A percentile compares a stretch with the other conserved stretches of the same genome.
phyloP scores from a whole-genome alignment of 75 land plant species.

The Ceratopteris richardii region DNA sequence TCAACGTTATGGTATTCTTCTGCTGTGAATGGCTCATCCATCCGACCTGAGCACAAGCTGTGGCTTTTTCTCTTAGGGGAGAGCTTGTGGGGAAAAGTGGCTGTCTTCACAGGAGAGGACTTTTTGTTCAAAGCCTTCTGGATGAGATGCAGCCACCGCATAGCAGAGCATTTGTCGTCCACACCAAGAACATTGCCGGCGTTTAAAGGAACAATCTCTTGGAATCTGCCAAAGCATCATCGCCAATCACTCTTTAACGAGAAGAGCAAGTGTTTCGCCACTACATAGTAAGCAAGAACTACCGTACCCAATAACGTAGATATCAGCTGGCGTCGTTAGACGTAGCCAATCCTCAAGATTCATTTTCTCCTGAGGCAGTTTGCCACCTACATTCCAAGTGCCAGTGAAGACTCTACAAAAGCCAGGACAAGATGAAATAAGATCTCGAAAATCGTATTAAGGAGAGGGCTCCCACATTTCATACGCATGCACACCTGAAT shows the following conservation, averaged over 20 bases:
- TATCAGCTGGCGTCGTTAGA: constrained; percentile 34
- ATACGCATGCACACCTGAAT: no score
- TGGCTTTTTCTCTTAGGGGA: neutral
- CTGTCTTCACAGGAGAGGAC: neutral
- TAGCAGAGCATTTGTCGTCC: constrained; percentile 60
- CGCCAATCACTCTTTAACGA: no score
- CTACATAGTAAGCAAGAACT: no score
- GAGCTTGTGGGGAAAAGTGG: neutral
- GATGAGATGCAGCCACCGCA: constrained; percentile 54
- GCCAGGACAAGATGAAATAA: neutral
- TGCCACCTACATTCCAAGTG: constrained; percentile 80
- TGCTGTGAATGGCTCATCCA: neutral
- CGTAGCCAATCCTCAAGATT: constrained; percentile 41
- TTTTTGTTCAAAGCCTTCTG: constrained; percentile 38
- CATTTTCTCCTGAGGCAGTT: constrained; percentile 34
- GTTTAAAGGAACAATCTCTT: constrained; percentile 79
- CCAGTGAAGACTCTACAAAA: constrained; percentile 52
- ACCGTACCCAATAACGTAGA: constrained; percentile 61
- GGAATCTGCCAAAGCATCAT: constrained; percentile 41
- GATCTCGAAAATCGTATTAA: no score
- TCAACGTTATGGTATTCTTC: neutral
- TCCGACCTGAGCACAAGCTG: neutral
- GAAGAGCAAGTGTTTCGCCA: no score
- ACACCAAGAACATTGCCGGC: constrained; percentile 70
- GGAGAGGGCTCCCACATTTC: no score